These are phyloP conservation scores for Rhypophila decipiens DNA, from an alignment of 495 filamentous ascomycete species.

Conservation along the genomic window DNA sequence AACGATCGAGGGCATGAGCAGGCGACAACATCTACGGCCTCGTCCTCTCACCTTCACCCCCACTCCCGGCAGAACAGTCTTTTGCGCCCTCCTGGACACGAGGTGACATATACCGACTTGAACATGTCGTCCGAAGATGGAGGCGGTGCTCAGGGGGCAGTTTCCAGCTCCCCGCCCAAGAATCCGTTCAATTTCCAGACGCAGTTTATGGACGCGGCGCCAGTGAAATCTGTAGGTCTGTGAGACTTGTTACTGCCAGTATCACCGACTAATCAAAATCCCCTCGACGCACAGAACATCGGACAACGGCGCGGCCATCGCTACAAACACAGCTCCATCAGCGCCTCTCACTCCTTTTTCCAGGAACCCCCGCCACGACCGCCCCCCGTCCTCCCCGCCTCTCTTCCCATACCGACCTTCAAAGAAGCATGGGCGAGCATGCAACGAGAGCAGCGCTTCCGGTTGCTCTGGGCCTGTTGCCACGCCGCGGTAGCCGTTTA, in stretches of 20 bases:
- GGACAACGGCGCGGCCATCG: slow-evolving; percentile 93
- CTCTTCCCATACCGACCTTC: slow-evolving; percentile 85
- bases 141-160: slow-evolving; percentile 14
- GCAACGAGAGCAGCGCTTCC: slow-evolving; percentile 75
- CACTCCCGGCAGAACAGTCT: neutral
- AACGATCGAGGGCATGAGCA: neutral
- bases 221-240: slow-evolving; percentile 71
- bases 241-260: neutral
- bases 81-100: slow-evolving; percentile 11
- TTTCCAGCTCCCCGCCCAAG: slow-evolving; percentile 31
- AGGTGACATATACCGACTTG: slow-evolving; percentile 17
- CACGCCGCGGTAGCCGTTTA: slow-evolving; percentile 75
- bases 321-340: slow-evolving; percentile 96
- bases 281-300: slow-evolving; percentile 50
- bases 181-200: slow-evolving; percentile 94
- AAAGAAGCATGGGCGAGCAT: slow-evolving; percentile 79
- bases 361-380: slow-evolving; percentile 86
- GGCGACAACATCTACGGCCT: neutral
- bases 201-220: slow-evolving; percentile 65
- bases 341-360: slow-evolving; percentile 82
- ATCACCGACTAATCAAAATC: neutral
- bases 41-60: neutral
- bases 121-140: slow-evolving; percentile 32
- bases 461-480: slow-evolving; percentile 83
- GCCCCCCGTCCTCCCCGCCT: slow-evolving; percentile 84